Evolutionary conservation across 73 alveolate genomes (phyloP).

Genomic region (Blepharisma japonicum): DNA sequence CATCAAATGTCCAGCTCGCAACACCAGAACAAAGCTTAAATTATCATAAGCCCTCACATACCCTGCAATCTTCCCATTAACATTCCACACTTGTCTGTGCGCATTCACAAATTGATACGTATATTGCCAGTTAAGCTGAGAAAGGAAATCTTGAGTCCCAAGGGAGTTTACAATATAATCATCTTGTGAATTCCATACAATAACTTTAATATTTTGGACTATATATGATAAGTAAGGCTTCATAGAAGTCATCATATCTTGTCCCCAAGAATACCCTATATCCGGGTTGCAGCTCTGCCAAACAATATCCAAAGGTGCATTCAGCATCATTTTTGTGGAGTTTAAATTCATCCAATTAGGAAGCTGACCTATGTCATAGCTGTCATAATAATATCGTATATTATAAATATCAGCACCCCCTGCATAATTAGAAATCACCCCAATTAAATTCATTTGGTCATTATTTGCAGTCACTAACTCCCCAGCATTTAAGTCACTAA

Average conservation of each 20-base stretch:
- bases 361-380: constrained; percentile 39
- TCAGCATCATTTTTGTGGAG: constrained; percentile 42
- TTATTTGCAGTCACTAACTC: neutral
- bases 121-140: constrained; percentile 43
- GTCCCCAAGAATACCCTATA: constrained; percentile 44
- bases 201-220: constrained; percentile 33
- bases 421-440: neutral
- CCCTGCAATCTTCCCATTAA: constrained; percentile 3
- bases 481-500: neutral
- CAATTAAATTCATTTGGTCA: neutral
- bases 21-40: constrained; percentile 33
- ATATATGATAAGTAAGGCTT: constrained; percentile 40
- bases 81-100: constrained; percentile 41
- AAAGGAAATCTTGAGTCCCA: constrained; percentile 58
- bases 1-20: constrained; percentile 84
- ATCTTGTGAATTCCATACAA: constrained; percentile 56
- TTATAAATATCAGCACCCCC: constrained; percentile 18
- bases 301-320: constrained; percentile 29
- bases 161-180: constrained; percentile 68
- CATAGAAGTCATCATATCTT: constrained; percentile 54
- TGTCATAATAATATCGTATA: constrained; percentile 29
- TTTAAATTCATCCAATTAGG: constrained; percentile 33
- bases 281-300: constrained; percentile 58
- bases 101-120: constrained; percentile 38
- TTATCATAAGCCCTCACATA: neutral